Evolutionary conservation across 352 stramenopile species (phyloP), one percentile per base, ranked within the genome.

Genomic region (Plasmopara viticola): DNA sequence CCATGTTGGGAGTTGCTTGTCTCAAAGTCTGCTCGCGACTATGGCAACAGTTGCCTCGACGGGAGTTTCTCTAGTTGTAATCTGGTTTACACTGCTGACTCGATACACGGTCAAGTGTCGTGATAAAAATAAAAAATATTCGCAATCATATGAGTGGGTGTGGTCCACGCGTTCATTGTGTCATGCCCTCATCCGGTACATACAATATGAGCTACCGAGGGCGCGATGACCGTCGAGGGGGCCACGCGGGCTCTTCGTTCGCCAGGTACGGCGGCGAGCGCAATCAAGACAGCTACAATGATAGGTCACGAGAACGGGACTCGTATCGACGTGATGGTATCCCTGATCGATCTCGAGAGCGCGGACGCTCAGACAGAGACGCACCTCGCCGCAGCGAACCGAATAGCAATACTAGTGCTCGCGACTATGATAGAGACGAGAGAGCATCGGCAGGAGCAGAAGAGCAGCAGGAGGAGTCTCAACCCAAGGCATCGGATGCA

Each of bases 1-100:
- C 83, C 82, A 89, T 90, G 28, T 38, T 74, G 49, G 34, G 53
- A 29, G 62, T 52, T 45, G 62, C 57, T 64, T 51, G 34, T 33
- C 56, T 46, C 44, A 53, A 13, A 10, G 58, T 70, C 44, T 70
- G 34, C 45, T 65, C 58, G 51, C 56, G 54, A 33, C 60, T 12
- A 12, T 54, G 51, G 58, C 47, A 58, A 41, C 45, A 55, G 43
- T 20, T 8, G 10, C 7, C 10, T 12, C 51, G 47, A 50, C 56
- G 59, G 51, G 59, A 47, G 47, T 68, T 68, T 62, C 50, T 53
- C 47, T 25, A 25, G 18, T 33, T 61, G 37, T 44, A 42, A 63
- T 62, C 63, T 35, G 31, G 7, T 35, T 35, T 12, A 6, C 1
- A 5, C 0, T 5, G 31, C 37, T 62, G 51, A 17, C 45, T 50